Evolutionary conservation across 1,284 basidiomycete species (phyloP).

Genomic region (Salmacisia buchloeana): DNA sequence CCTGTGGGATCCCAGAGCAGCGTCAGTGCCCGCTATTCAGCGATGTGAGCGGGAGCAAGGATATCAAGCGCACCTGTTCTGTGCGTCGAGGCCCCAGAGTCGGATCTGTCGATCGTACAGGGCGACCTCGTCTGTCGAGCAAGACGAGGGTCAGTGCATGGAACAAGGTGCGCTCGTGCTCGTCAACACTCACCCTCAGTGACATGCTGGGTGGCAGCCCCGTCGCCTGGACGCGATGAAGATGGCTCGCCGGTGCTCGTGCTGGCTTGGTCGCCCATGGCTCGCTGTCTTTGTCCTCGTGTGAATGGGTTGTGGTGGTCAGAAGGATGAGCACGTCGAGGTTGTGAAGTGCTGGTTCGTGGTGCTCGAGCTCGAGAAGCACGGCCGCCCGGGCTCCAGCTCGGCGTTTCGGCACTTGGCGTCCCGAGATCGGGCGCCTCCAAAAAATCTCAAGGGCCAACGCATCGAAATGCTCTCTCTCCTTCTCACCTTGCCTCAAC

Average conservation of each 20-base stretch:
- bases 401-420: neutral
- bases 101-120: slow-evolving; percentile 96
- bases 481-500: neutral
- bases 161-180: too few species aligned
- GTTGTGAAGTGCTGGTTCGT: too few species aligned
- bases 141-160: too few species aligned
- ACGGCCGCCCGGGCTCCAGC: neutral
- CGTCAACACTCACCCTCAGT: too few species aligned
- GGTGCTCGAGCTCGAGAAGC: neutral
- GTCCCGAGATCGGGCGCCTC: neutral
- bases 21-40: slow-evolving; percentile 11
- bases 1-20: slow-evolving; percentile 10
- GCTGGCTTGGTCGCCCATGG: too few species aligned
- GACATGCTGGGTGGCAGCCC: too few species aligned
- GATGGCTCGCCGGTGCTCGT: too few species aligned
- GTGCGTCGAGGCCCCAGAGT: slow-evolving; percentile 94
- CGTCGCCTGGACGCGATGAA: too few species aligned
- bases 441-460: neutral
- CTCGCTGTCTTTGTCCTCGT: too few species aligned
- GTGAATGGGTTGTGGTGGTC: too few species aligned
- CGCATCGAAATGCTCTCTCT: neutral
- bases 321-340: too few species aligned
- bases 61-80: slow-evolving; percentile 66
- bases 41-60: neutral
- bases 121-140: slow-evolving; percentile 73